phyloP scores from a whole-genome alignment of 345 rosid species.

The Raphanus sativus region DNA sequence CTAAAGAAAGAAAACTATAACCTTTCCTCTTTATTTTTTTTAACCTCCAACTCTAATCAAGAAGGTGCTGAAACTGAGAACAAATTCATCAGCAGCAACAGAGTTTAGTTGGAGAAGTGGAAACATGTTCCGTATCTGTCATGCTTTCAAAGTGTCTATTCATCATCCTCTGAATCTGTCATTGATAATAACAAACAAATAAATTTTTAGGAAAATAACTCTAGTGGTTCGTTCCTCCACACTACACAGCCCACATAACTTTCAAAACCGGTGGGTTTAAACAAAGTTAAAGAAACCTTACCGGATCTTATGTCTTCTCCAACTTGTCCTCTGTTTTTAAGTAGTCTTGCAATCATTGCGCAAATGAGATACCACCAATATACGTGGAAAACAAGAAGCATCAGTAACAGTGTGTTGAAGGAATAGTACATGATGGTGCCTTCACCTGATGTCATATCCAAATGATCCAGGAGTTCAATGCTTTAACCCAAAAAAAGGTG shows the following conservation, averaged over 20 bases:
- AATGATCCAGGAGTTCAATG: slow-evolving; percentile 43
- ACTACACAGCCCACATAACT: slow-evolving; percentile 9
- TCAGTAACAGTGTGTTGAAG: slow-evolving; percentile 86
- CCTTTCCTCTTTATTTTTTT: neutral
- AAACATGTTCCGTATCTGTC: slow-evolving; percentile 31
- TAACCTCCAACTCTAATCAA: slow-evolving; percentile 26
- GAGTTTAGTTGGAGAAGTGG: slow-evolving; percentile 32
- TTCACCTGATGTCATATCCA: slow-evolving; percentile 54
- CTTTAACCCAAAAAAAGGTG: slow-evolving; percentile 45
- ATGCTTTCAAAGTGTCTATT: slow-evolving; percentile 44
- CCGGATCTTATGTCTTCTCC: slow-evolving; percentile 99
- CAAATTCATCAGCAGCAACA: slow-evolving; percentile 21
- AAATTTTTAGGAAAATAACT: neutral
- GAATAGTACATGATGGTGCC: slow-evolving; percentile 55
- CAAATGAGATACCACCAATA: slow-evolving; percentile 98
- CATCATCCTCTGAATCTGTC: slow-evolving; percentile 97
- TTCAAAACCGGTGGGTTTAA: neutral
- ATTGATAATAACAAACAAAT: slow-evolving; percentile 2
- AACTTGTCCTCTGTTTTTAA: slow-evolving; percentile 82
- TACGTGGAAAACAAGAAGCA: slow-evolving; percentile 82
- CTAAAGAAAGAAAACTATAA: slow-evolving; percentile 8
- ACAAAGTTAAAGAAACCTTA: slow-evolving; percentile 38
- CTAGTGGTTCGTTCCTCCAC: neutral
- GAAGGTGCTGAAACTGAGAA: slow-evolving; percentile 23
- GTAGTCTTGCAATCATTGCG: slow-evolving; percentile 78